These are phyloP conservation scores for Drosera capensis DNA, from an alignment of 148 eudicot genomes.

Conservation along the genomic window DNA sequence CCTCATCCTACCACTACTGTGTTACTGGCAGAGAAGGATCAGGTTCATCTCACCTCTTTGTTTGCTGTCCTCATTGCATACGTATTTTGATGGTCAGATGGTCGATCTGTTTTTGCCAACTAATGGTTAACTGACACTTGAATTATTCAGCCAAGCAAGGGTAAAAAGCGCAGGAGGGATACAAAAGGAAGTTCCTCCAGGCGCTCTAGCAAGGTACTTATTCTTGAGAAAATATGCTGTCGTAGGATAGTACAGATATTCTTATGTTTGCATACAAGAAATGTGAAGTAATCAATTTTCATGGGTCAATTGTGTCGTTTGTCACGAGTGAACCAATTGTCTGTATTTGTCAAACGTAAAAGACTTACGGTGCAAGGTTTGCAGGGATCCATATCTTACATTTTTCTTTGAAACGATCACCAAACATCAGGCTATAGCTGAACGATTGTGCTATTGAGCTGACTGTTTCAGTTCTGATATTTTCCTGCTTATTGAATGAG, in stretches of 20 bases:
- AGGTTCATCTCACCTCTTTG: slow-evolving; percentile 30
- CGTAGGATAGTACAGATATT: too few species aligned
- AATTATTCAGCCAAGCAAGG: slow-evolving; percentile 31
- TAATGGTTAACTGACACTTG: background rate
- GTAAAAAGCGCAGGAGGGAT: slow-evolving; percentile 62
- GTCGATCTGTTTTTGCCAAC: background rate
- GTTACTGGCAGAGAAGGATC: slow-evolving; percentile 69
- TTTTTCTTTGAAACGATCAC: too few species aligned
- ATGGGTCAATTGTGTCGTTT: too few species aligned
- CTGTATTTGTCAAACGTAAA: too few species aligned
- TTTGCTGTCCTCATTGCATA: background rate
- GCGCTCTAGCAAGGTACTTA: slow-evolving; percentile 73
- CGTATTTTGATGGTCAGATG: background rate
- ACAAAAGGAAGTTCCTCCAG: slow-evolving; percentile 34
- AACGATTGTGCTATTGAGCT: too few species aligned
- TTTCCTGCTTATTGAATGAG: background rate
- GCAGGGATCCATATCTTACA: too few species aligned
- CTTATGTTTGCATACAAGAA: background rate
- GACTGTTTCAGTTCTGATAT: too few species aligned
- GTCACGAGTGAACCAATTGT: too few species aligned
- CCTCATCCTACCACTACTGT: slow-evolving; percentile 78
- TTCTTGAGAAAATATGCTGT: too few species aligned
- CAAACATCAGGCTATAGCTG: too few species aligned
- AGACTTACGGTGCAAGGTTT: too few species aligned
- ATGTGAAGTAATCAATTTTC: background rate